Evolutionary conservation across 768 basidiomycete genomes (phyloP).

Genomic region (Rhodotorula babjevae): DNA sequence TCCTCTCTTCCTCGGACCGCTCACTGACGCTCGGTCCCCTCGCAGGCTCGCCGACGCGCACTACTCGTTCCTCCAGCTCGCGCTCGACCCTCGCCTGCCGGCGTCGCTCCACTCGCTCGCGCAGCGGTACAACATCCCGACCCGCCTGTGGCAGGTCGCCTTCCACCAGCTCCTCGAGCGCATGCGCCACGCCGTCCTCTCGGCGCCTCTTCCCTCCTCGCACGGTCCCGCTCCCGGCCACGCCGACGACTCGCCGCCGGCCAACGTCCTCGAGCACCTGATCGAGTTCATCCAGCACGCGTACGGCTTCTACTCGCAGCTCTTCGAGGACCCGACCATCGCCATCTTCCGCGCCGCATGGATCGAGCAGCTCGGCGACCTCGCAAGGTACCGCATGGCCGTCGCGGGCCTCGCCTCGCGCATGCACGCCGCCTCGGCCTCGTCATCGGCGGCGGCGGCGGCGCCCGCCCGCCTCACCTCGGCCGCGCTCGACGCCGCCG

Average conservation of each 20-base stretch:
- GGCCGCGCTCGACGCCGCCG: not conserved
- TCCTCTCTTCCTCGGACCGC: constrained; percentile 52
- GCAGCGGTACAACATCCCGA: constrained; percentile 90
- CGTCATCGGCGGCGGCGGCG: too few relatives aligned
- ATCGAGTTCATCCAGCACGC: constrained; percentile 94
- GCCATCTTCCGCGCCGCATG: constrained; percentile 69
- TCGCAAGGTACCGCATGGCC: constrained; percentile 89
- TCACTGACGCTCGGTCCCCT: constrained; percentile 65
- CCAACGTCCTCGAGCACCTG: constrained; percentile 76
- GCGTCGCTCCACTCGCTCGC: constrained; percentile 84
- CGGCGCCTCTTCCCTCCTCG: constrained; percentile 41
- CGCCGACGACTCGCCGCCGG: constrained; percentile 2
- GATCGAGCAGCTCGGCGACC: constrained; percentile 94
- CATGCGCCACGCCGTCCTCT: constrained; percentile 75
- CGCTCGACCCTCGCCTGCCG: constrained; percentile 79
- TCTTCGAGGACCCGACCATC: constrained; percentile 75
- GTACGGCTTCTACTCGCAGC: constrained; percentile 84
- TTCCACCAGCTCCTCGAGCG: constrained; percentile 88
- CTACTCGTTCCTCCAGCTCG: constrained; percentile 78
- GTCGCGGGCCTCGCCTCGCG: constrained; percentile 60
- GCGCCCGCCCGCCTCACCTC: not conserved
- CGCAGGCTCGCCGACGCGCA: constrained; percentile 83
- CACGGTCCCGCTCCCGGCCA: not conserved
- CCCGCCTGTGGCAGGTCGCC: constrained; percentile 82
- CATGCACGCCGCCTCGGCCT: constrained; percentile 7